phyloP scores from a whole-genome alignment of 768 basidiomycete species.

The Postia placenta region DNA sequence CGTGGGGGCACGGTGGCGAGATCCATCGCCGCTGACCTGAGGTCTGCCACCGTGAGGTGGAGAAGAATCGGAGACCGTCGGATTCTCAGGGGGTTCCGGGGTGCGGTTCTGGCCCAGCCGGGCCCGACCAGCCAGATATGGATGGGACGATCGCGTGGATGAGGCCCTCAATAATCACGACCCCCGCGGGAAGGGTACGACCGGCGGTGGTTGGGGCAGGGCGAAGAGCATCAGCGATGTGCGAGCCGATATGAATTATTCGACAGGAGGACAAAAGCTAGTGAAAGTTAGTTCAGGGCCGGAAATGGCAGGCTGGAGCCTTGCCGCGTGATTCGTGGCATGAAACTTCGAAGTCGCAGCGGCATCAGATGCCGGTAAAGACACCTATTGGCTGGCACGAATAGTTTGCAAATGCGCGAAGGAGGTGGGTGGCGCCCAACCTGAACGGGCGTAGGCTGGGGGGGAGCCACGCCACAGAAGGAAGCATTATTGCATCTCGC shows the following conservation, averaged over 20 bases:
- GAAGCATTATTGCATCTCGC: neutral
- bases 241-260: neutral
- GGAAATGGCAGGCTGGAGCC: conserved; percentile 8
- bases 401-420: neutral
- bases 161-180: too few relatives aligned
- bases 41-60: neutral
- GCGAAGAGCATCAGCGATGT: neutral
- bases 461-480: conserved; percentile 1
- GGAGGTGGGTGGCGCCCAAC: conserved; percentile 6
- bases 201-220: neutral
- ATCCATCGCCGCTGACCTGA: neutral
- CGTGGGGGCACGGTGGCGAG: neutral
- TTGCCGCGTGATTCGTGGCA: conserved; percentile 3
- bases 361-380: conserved; percentile 19
- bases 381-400: neutral
- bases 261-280: conserved; percentile 2
- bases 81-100: conserved; percentile 6
- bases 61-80: conserved; percentile 1
- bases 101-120: neutral
- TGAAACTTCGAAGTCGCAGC: conserved; percentile 13
- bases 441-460: conserved; percentile 14
- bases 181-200: neutral
- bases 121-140: neutral
- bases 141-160: neutral
- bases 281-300: neutral